Percentiles rank a stretch among this genome's conserved stretches.
Evolutionary conservation across 768 basidiomycete genomes (phyloP).

Genomic region (Amanita pallidorosea): DNA sequence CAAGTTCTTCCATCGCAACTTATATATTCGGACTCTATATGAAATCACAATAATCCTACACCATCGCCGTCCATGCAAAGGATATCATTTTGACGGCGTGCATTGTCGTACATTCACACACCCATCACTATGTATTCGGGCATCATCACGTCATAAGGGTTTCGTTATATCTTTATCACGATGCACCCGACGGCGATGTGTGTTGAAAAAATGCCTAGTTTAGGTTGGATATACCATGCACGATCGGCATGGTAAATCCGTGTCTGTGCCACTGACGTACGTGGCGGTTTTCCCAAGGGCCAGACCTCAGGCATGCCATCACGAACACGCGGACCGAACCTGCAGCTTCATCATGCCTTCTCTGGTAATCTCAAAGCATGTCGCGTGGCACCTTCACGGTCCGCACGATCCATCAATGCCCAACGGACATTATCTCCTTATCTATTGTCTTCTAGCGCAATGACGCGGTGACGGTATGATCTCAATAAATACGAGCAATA

Average conservation of each 20-base stretch:
- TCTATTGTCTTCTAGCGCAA: neutral
- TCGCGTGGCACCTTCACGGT: neutral
- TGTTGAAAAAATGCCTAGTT: neutral
- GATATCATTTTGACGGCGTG: neutral
- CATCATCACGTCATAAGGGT: neutral
- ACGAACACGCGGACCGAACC: neutral
- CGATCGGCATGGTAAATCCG: neutral
- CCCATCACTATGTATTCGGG: neutral
- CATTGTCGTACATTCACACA: neutral
- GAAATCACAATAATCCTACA: too few species aligned
- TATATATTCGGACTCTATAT: neutral
- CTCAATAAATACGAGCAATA: neutral
- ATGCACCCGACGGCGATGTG: neutral
- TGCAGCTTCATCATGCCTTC: neutral
- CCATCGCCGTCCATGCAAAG: too few species aligned
- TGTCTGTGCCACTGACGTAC: neutral
- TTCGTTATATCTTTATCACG: too few species aligned
- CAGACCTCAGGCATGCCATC: neutral
- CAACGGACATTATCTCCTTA: constrained; percentile 1
- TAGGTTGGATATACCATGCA: neutral
- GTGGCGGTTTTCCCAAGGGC: neutral
- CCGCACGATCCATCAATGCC: too few species aligned
- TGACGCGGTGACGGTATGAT: neutral
- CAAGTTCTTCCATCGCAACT: neutral
- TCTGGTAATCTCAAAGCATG: neutral